These are phyloP conservation scores for Oxyria digyna DNA, from an alignment of 148 eudicot genomes.

Conservation along the genomic window DNA sequence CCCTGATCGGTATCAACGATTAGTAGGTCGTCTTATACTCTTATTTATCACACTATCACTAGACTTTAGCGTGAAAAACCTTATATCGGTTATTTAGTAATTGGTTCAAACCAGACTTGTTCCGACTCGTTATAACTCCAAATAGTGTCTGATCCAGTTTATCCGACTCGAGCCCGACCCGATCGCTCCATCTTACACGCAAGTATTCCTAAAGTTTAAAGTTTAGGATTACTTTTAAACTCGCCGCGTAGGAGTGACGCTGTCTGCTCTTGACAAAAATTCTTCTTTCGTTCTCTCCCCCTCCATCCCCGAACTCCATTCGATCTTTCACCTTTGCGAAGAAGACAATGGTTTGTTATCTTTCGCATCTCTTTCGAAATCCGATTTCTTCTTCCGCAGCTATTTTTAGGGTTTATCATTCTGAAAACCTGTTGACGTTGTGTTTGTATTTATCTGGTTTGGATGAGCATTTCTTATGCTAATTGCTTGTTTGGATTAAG, in stretches of 20 bases:
- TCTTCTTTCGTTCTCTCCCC: background rate
- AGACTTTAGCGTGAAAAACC: no score
- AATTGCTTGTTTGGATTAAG: background rate
- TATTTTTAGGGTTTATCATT: background rate
- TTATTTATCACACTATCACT: no score
- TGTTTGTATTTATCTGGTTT: background rate
- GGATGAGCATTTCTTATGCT: background rate
- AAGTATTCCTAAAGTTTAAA: no score
- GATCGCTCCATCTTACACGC: no score
- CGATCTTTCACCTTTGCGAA: conserved; percentile 1
- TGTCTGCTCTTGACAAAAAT: background rate
- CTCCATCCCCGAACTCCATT: background rate
- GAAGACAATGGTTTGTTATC: conserved; percentile 1
- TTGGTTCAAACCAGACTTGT: no score
- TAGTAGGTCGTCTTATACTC: no score
- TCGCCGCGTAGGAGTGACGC: background rate
- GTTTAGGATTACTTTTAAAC: no score
- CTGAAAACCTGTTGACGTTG: background rate
- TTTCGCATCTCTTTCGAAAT: background rate
- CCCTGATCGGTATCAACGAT: no score
- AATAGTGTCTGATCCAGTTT: no score
- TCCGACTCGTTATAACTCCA: no score
- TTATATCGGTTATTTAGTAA: no score
- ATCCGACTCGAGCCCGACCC: no score
- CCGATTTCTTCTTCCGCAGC: background rate